Percentiles rank a stretch among this genome's conserved stretches.
These are phyloP conservation scores for Dissoconium aciculare DNA, from an alignment of 2,329 filamentous ascomycete species.

Conservation along the genomic window DNA sequence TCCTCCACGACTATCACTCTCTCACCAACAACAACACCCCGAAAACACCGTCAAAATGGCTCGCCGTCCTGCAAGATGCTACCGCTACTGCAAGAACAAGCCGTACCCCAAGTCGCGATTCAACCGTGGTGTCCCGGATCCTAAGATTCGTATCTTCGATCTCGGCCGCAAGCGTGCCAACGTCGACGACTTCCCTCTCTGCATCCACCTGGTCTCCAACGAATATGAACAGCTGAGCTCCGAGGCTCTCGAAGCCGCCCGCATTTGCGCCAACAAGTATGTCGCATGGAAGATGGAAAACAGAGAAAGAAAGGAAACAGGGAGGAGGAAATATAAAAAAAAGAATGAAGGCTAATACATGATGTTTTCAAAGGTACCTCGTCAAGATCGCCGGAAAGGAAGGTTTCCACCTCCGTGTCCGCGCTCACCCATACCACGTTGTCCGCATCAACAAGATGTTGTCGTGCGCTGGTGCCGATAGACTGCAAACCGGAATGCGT, in stretches of 20 bases:
- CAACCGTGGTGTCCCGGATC: constrained; percentile 77
- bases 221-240: constrained; percentile 99
- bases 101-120: constrained; percentile 99
- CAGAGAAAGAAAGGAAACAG: constrained; percentile 4
- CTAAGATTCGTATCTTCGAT: constrained; percentile 79
- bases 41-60: constrained; percentile 79
- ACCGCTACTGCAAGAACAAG: constrained; percentile 99
- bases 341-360: constrained; percentile 9
- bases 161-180: constrained; percentile 66
- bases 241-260: constrained; percentile 97
- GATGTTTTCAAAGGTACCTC: constrained; percentile 39
- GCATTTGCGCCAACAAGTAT: constrained; percentile 99
- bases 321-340: constrained; percentile 3
- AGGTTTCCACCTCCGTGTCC: constrained; percentile 55
- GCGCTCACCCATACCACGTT: constrained; percentile 98
- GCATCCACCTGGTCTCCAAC: constrained; percentile 99
- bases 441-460: constrained; percentile 99
- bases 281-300: constrained; percentile 13
- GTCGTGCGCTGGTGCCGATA: constrained; percentile 99
- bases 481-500: constrained; percentile 99
- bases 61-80: constrained; percentile 97
- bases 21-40: constrained; percentile 31
- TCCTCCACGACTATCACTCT: constrained; percentile 13
- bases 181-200: constrained; percentile 98
- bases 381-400: constrained; percentile 56